Evolutionary conservation across 2,329 filamentous ascomycete genomes (phyloP).

Genomic region (Lachnellula suecica): DNA sequence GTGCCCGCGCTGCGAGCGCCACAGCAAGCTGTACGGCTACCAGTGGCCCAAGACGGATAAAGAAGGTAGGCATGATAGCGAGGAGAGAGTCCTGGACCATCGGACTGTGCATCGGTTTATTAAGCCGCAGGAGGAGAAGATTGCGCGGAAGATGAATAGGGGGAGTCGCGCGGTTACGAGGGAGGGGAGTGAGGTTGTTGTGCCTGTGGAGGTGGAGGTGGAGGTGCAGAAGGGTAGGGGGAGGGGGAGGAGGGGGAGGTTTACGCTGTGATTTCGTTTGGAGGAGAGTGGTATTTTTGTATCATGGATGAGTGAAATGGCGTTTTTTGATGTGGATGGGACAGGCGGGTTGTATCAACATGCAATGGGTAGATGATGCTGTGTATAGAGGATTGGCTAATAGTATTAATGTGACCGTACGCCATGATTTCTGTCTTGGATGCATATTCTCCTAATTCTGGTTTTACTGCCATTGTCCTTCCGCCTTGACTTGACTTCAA

Average conservation of each 20-base stretch:
- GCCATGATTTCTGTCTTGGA: too few species aligned
- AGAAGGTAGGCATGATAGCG: constrained; percentile 70
- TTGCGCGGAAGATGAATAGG: constrained; percentile 21
- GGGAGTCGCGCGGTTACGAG: constrained; percentile 23
- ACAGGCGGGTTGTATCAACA: too few species aligned
- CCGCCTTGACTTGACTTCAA: too few species aligned
- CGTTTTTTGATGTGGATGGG: too few species aligned
- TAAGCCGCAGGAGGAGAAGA: constrained; percentile 62
- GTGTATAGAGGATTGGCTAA: too few species aligned
- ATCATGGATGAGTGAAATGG: too few species aligned
- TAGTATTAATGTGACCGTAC: too few species aligned
- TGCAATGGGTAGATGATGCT: too few species aligned
- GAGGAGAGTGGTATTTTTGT: too few species aligned
- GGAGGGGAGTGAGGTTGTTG: constrained; percentile 21
- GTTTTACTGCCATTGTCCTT: too few species aligned
- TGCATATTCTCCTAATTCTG: too few species aligned
- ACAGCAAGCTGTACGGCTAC: constrained; percentile 93
- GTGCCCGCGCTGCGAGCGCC: constrained; percentile 90
- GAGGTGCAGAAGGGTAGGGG: constrained; percentile 1
- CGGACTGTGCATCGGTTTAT: constrained; percentile 85
- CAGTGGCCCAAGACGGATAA: constrained; percentile 94
- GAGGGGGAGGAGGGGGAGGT: constrained; percentile 5
- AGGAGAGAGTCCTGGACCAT: constrained; percentile 72
- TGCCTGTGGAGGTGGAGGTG: constrained; percentile 5
- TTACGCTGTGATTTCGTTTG: constrained; percentile 14